Conservation (phyloP, 2,329 filamentous ascomycete genomes). For the Pleurostoma richardsiae region DNA sequence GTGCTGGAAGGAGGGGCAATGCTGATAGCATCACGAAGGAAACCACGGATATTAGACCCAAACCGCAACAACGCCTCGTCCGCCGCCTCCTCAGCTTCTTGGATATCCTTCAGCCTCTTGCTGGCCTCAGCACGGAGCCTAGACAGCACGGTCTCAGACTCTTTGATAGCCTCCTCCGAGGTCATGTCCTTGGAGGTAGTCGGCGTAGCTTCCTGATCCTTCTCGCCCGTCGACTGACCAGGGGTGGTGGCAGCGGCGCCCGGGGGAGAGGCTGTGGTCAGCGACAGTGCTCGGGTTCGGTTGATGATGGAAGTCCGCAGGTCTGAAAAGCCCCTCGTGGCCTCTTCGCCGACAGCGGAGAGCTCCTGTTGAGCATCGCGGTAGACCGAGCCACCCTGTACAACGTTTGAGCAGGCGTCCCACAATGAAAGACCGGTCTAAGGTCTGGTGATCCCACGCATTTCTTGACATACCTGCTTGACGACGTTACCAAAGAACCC, state of each 20-base stretch:
- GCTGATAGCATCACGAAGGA: slow-evolving; percentile 83
- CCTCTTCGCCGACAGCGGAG: slow-evolving; percentile 72
- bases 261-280: slow-evolving; percentile 37
- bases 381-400: slow-evolving; percentile 73
- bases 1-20: slow-evolving; percentile 66
- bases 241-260: slow-evolving; percentile 16
- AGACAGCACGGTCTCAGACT: slow-evolving; percentile 64
- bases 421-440: neutral
- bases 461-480: slow-evolving; percentile 63
- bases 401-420: slow-evolving; percentile 9
- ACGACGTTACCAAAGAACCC: slow-evolving; percentile 88
- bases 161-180: slow-evolving; percentile 36
- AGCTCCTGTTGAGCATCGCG: slow-evolving; percentile 85
- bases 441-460: too few species aligned
- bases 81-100: slow-evolving; percentile 89
- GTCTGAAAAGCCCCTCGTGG: slow-evolving; percentile 72
- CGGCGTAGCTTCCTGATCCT: slow-evolving; percentile 36
- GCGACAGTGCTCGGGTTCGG: slow-evolving; percentile 68
- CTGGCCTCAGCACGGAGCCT: slow-evolving; percentile 72
- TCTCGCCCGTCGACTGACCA: slow-evolving; percentile 25
- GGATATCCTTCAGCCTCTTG: slow-evolving; percentile 81
- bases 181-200: slow-evolving; percentile 31
- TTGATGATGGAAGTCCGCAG: slow-evolving; percentile 63
- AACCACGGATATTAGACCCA: slow-evolving; percentile 82
- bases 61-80: slow-evolving; percentile 93